Evolutionary conservation across 2,329 filamentous ascomycete genomes (phyloP), one percentile per base, ranked within the genome.

Genomic region (Cytospora paraplurivora): DNA sequence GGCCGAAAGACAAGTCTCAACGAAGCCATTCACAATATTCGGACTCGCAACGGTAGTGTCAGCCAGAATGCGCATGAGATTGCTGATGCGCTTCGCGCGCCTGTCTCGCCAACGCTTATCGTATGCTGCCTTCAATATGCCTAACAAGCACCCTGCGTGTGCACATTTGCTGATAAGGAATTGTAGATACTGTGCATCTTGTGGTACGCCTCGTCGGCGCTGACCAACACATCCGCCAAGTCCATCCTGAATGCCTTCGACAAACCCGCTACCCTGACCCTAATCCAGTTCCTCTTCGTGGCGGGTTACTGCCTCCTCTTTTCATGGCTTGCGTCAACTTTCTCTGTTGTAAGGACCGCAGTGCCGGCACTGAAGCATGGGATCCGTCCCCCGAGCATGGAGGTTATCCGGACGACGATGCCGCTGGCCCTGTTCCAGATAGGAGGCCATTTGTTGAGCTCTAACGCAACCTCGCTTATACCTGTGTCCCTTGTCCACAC

Each of bases 211-310:
- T 96, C 93, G 32, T 98, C 94, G 51, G 95, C 96, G 67, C 81
- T 98, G 70, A 97, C 95, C 67, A 99, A 98, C 75, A 97, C 95
- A 2, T 98, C 95, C 32, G 97, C 95, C 59, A 99, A 99, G 79
- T 91, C 94, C 19, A 99, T 99, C 72, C 82, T 98, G 66, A 97
- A 92, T 69, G 91, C 92, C 51, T 92, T 97, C 69, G 88, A 91
- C 64, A 95, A 92, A 76, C 94, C 94, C 1, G 90, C 95, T 37
- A 97, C 94, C 21, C 84, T 98, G 71, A 98, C 94, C 1, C 83
- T 97, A 63, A 83, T 97, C 58, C 95, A 99, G 81, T 99, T 99
- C 78, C 90, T 87, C 63, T 93, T 97, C 71, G 94, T 99, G 49
- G 92, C 92, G 12, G 86, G 88, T 62, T 95, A 93, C 81, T 99